Percentiles rank a stretch among this genome's conserved stretches.
phyloP scores from a whole-genome alignment of 768 basidiomycete genomes.

The Naganishia kalamii region DNA sequence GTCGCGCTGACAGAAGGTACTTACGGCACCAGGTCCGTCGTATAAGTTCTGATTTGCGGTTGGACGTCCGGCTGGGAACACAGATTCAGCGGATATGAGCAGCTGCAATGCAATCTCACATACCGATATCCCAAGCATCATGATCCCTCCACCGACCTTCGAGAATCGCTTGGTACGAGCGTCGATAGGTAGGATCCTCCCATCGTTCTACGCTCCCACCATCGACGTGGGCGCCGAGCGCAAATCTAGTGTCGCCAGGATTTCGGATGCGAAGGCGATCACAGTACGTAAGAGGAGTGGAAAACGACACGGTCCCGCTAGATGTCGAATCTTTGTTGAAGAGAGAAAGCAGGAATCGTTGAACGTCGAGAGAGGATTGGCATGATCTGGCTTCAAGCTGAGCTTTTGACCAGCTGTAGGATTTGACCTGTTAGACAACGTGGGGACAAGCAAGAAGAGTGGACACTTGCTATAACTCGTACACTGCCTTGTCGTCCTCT shows the following conservation, averaged over 20 bases:
- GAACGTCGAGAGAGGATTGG: constrained; percentile 56
- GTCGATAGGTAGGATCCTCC: constrained; percentile 37
- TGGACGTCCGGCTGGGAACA: constrained; percentile 9
- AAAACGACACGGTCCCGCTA: constrained; percentile 34
- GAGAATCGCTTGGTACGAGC: constrained; percentile 56
- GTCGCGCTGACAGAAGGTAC: neutral
- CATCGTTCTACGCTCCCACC: constrained; percentile 67
- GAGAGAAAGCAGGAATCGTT: constrained; percentile 43
- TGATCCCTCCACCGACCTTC: constrained; percentile 24
- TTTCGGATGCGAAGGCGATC: constrained; percentile 68
- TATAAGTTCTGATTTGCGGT: constrained; percentile 61
- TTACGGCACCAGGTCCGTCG: constrained; percentile 44
- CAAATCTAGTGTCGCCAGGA: constrained; percentile 64
- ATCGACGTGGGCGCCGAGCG: constrained; percentile 61
- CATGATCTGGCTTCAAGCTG: constrained; percentile 68
- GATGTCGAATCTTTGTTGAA: constrained; percentile 15
- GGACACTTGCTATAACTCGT: constrained; percentile 34
- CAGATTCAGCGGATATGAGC: neutral
- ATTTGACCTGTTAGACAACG: neutral
- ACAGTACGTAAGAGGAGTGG: constrained; percentile 65
- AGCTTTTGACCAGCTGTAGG: constrained; percentile 52
- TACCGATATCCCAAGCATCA: constrained; percentile 22
- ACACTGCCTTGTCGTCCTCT: constrained; percentile 60
- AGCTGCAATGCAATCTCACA: neutral
- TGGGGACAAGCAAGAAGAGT: neutral